Base-by-base conservation (phyloP, 108 stramenopile genomes). In the Epithemia pelagica region DNA sequence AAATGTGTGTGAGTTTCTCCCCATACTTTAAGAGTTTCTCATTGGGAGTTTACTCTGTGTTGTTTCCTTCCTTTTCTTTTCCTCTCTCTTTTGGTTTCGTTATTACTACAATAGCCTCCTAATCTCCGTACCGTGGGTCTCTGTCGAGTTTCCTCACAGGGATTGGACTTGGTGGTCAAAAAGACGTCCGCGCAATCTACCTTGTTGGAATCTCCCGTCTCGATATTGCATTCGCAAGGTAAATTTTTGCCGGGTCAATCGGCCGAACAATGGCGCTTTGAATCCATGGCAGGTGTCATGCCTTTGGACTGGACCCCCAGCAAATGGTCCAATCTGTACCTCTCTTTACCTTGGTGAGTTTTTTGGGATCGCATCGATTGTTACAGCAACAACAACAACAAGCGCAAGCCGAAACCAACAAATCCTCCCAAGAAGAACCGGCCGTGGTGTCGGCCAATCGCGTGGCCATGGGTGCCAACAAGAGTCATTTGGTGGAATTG, bases 121-220 rank as follows among this genome's bases (percentile, higher is more conserved):
- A 76, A 76, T 60, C 54, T 81, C 2, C 70, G 80, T 52, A 82
- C 84, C 27, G 65, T 85, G 30, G 74, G 78, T 61, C 61, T 85
- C 26, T 73, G 79, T 69, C 75, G 81, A 18, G 55, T 85, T 30
- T 76, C 81, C 0, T n/a, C 32, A 0, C 66, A 67, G 0, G 84
- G 84, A 21, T 73, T 82, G 59, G 80, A 85, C 64, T 82, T 85
- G 67, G 67, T 82, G 31, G 62, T 79, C 52, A 82, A 79, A 65
- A 64, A 69, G 20, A 73, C 70, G 22, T 51, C 73, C 2, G 63
- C 62, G 27, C 52, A 27, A 51, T 1, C 54, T 2, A 29, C 67
- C 27, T 5, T 32, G 1, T 31, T 37, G 8, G 67, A 59, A 10
- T 31, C 27, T 27, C 74, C 80, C 7, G 52, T 78, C 0, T 59